Evolutionary conservation across 176 grass and related monocot genomes (phyloP), one percentile per base, ranked within the genome.

Genomic region (Calamus simplicifolius): DNA sequence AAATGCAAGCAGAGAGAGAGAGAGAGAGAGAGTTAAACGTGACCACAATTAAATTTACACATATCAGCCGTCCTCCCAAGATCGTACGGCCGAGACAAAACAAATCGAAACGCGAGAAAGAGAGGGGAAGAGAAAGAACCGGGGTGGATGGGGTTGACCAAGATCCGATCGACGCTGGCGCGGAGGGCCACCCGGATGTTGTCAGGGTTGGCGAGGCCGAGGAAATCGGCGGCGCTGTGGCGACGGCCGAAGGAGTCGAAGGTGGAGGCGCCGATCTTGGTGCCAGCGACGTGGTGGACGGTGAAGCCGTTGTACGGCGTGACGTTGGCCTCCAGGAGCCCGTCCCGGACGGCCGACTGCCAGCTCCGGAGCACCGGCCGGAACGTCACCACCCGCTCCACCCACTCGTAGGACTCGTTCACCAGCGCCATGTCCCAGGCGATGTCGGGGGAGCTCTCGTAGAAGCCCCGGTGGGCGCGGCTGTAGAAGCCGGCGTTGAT

Each of bases 401-500:
- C 80, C 90, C 90, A 95, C 29, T 82, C 85, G 3, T 86, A 95
- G 0, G 90, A 95, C 27, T 78, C 58, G 25, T 95, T 95, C 51
- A 89, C 90, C 26, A 75, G 48, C 18, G 38, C 29, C 75, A 86
- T 69, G 52, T 89, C 76, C 90, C 90, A 95, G 26, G 50, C 51
- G 51, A 81, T 70, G 68, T 68, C 49, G 18, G 27, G 67, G 23
- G 63, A 61, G 21, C 26, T 29, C 38, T 27, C n/a, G 52, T 81
- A 95, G 73, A 80, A 95, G 26, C 23, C 75, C 0, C 61, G 79
- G 70, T 85, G 90, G 4, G 77, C 90, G 52, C 79, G 85, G 0
- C 82, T 89, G 82, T 95, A 95, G 79, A 95, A 95, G 2, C 90
- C 85, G 12, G 82, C 85, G 52, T 89, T 84, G 73, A 95, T 86